Conservation (phyloP, 345 rosid genomes). For the Citrus inodora region DNA sequence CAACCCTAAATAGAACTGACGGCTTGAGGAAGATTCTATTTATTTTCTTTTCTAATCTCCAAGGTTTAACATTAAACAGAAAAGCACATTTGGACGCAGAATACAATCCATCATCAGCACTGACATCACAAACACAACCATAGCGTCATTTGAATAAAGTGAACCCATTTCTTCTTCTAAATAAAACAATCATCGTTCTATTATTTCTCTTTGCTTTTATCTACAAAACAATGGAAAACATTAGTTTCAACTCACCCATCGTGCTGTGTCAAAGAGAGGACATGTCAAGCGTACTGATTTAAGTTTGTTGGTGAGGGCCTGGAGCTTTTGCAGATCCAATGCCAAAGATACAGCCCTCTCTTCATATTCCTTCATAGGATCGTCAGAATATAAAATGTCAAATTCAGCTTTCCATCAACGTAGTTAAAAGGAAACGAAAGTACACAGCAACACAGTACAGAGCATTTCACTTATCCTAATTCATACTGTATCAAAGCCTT, state of each 20-base stretch:
- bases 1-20: too few relatives aligned
- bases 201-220: slow-evolving; percentile 30
- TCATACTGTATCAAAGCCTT: background rate
- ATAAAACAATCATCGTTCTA: background rate
- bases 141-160: slow-evolving; percentile 10
- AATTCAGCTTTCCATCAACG: background rate
- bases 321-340: slow-evolving; percentile 58
- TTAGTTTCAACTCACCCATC: slow-evolving; percentile 64
- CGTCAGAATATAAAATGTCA: background rate
- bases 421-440: background rate
- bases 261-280: slow-evolving; percentile 85
- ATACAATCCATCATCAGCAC: slow-evolving; percentile 7
- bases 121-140: background rate
- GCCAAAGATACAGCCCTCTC: slow-evolving; percentile 88
- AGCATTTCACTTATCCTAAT: background rate
- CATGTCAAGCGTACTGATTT: slow-evolving; percentile 66
- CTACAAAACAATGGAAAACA: slow-evolving; percentile 8
- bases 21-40: too few relatives aligned
- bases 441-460: background rate
- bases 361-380: slow-evolving; percentile 73
- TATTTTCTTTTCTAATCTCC: too few relatives aligned
- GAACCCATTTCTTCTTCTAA: background rate
- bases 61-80: too few relatives aligned
- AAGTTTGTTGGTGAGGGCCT: slow-evolving; percentile 61
- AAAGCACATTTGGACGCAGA: background rate